Percentiles rank a stretch among this genome's conserved stretches.
These are phyloP conservation scores for Amphibolis antarctica DNA, from an alignment of 106 monocot genomes.

Conservation along the genomic window DNA sequence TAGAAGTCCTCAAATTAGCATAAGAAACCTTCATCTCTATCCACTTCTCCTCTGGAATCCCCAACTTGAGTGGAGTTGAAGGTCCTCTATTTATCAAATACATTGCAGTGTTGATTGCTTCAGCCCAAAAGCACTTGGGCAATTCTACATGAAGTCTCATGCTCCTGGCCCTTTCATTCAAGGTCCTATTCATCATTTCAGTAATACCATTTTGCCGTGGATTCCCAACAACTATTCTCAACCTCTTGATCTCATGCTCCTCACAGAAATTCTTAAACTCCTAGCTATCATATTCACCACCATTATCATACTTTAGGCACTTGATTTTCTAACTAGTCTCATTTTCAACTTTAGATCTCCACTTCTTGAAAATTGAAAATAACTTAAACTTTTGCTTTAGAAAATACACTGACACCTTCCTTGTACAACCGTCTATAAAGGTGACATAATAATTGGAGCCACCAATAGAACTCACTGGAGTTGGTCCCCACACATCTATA, in stretches of 20 bases:
- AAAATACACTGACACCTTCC: background rate
- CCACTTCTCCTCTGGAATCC: no score
- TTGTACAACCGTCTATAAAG: background rate
- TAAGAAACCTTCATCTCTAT: no score
- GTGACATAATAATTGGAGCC: background rate
- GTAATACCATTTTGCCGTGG: background rate
- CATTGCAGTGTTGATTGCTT: no score
- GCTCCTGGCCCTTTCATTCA: background rate
- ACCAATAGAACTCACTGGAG: background rate
- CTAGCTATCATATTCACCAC: constrained; percentile 1
- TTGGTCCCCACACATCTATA: background rate
- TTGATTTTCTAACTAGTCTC: background rate
- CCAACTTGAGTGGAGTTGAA: no score
- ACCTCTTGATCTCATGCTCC: background rate
- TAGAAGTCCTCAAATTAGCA: no score
- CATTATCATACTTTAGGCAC: background rate
- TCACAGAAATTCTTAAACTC: background rate
- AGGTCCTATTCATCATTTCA: background rate
- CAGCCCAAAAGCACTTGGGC: no score
- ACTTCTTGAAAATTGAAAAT: constrained; percentile 2
- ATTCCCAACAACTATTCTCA: background rate
- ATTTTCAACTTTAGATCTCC: background rate
- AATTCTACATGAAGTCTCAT: no score
- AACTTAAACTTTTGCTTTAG: background rate
- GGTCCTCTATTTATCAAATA: no score